phyloP scores from a whole-genome alignment of 176 grass and related monocot species.

The Zea luxurians region DNA sequence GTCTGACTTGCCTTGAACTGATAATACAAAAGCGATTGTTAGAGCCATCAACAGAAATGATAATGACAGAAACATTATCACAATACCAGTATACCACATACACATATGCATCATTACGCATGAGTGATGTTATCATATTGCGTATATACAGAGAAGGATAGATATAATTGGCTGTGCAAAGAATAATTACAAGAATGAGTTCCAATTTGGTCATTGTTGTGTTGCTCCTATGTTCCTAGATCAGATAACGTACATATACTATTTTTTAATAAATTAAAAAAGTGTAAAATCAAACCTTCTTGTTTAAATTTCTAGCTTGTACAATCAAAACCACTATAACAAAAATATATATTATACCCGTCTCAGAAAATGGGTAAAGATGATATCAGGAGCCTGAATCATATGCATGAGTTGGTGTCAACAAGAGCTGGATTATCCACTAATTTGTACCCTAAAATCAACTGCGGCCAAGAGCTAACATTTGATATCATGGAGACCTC shows the following conservation, averaged over 20 bases:
- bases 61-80: background rate
- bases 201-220: background rate
- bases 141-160: slow-evolving; percentile 21
- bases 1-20: slow-evolving; percentile 53
- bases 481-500: background rate
- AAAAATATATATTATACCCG: slow-evolving; percentile 2
- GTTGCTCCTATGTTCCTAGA: slow-evolving; percentile 1
- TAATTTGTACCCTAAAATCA: slow-evolving; percentile 9
- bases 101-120: background rate
- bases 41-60: background rate
- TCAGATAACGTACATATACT: slow-evolving; percentile 10
- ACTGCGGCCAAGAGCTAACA: background rate
- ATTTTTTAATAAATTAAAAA: slow-evolving; percentile 18
- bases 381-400: background rate
- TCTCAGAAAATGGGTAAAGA: background rate
- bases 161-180: background rate
- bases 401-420: background rate
- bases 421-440: background rate
- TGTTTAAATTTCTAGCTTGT: slow-evolving; percentile 9
- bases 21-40: slow-evolving; percentile 19
- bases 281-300: background rate
- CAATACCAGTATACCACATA: background rate
- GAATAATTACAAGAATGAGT: background rate
- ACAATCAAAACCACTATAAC: background rate
- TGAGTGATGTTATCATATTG: background rate